A percentile compares a stretch with the other conserved stretches of the same genome.
Evolutionary conservation across 2,329 filamentous ascomycete species (phyloP).

Genomic region (Proliferodiscus dingleyae): DNA sequence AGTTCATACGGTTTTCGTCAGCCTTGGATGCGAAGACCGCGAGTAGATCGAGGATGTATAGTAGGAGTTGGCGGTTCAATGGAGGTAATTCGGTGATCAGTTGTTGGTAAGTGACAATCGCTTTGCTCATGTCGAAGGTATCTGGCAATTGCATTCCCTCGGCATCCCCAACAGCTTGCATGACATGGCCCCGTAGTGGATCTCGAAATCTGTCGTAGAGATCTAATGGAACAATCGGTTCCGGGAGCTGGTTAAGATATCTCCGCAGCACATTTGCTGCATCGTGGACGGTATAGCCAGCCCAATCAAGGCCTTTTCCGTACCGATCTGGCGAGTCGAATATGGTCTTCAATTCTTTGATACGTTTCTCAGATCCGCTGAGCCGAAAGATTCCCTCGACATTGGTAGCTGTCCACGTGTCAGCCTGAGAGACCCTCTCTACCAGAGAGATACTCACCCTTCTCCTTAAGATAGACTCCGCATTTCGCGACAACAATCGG

Average conservation of each 20-base stretch:
- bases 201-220: constrained; percentile 89
- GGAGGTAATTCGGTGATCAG: constrained; percentile 91
- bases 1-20: constrained; percentile 95
- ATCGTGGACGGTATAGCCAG: constrained; percentile 96
- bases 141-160: constrained; percentile 68
- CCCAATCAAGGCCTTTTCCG: constrained; percentile 95
- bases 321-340: constrained; percentile 96
- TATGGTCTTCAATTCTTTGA: constrained; percentile 87
- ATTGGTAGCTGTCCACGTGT: constrained; percentile 80
- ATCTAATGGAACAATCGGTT: constrained; percentile 91
- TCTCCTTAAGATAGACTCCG: constrained; percentile 95
- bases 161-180: constrained; percentile 65
- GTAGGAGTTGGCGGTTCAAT: constrained; percentile 84
- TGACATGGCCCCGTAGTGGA: constrained; percentile 63
- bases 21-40: constrained; percentile 97
- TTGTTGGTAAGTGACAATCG: constrained; percentile 78
- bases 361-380: constrained; percentile 93
- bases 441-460: constrained; percentile 60
- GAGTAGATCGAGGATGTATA: constrained; percentile 93
- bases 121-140: constrained; percentile 66
- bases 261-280: constrained; percentile 92
- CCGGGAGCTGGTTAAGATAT: constrained; percentile 93
- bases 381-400: constrained; percentile 96
- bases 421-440: too few species aligned
- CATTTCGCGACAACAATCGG: constrained; percentile 98